Percentiles rank a stretch among this genome's conserved stretches.
These are phyloP conservation scores for Auricularia cornea DNA, from an alignment of 768 basidiomycete species.

Conservation along the genomic window DNA sequence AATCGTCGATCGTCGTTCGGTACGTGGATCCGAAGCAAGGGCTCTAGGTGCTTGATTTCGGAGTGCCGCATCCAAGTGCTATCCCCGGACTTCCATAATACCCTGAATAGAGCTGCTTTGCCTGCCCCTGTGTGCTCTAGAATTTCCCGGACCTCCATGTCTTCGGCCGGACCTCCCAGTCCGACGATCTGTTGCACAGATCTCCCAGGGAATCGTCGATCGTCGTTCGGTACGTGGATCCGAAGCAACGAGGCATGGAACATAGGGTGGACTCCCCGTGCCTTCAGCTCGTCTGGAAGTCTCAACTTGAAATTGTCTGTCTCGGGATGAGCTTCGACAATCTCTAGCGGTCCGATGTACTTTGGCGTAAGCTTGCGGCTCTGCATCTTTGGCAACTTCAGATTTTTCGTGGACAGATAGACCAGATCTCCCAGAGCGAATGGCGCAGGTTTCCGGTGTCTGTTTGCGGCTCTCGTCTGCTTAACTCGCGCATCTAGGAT, in stretches of 20 bases:
- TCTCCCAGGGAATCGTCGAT: constrained; percentile 17
- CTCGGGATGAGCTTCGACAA: constrained; percentile 5
- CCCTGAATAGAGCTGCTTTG: constrained; percentile 11
- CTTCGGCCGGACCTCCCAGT: constrained; percentile 7
- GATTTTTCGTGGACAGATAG: constrained; percentile 21
- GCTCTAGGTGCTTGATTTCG: constrained; percentile 8
- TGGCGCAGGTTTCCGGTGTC: constrained; percentile 7
- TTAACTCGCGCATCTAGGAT: constrained; percentile 25
- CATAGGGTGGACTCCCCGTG: constrained; percentile 9
- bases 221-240: constrained; percentile 18
- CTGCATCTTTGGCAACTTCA: constrained; percentile 18
- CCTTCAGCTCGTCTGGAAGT: constrained; percentile 9
- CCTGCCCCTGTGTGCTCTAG: constrained; percentile 10
- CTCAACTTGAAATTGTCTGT: constrained; percentile 5
- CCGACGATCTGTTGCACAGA: constrained; percentile 11
- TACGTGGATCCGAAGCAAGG: constrained; percentile 13
- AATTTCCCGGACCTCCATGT: constrained; percentile 14
- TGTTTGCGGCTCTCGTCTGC: constrained; percentile 25
- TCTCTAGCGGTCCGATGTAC: constrained; percentile 19
- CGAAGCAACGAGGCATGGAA: constrained; percentile 14
- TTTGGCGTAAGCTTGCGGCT: constrained; percentile 21
- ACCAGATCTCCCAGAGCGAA: constrained; percentile 20
- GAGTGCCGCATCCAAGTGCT: constrained; percentile 13
- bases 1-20: constrained; percentile 22
- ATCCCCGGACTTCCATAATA: constrained; percentile 17